Evolutionary conservation across 306 rosid species (phyloP), one percentile per base, ranked within the genome.

Genomic region (Castanospermum australe): DNA sequence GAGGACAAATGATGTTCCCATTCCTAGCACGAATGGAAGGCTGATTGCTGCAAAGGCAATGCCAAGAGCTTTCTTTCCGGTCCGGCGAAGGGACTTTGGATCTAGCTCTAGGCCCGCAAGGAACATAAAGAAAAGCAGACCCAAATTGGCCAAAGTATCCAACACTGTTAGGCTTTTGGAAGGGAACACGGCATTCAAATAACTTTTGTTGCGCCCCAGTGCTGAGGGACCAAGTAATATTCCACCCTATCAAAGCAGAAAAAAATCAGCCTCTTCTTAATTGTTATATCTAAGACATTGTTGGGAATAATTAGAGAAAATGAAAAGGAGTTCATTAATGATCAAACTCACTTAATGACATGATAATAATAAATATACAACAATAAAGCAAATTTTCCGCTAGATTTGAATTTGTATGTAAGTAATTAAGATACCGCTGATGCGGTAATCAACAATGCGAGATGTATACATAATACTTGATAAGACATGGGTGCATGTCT

Each of bases 151-250:
- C 11, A 88, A 13, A 1, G 94, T 90, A 55, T 92, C 97, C 17
- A 92, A 59, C 28, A 92, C 88, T 2, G 92, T 76, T 17, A 83
- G 80, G 84, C 97, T 92, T 76, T 56, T 87, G 0, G 73, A 8
- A 13, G 97, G 97, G 48, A 92, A 92, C 0, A 90, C 45, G 13
- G 78, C 51, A 17, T 82, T 24, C n/a, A 89, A 65, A 51, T 75
- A 92, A 6, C 12, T 32, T 15, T 73, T 57, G 80, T 78, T 90
- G 15, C 79, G 78, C 2, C 97, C 97, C 21, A 90, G 45, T 4
- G 67, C 94, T 14, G 97, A 90, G 21, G 97, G 97, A 11, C 94
- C 94, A 14, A 92, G 87, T 36, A 92, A 36, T 51, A 90, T 83
- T 67, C 97, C 97, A 22, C 97, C 97, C 94, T 92, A 62, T 51